Conservation (phyloP, 345 rosid species). For the Hirschfeldia incana region DNA sequence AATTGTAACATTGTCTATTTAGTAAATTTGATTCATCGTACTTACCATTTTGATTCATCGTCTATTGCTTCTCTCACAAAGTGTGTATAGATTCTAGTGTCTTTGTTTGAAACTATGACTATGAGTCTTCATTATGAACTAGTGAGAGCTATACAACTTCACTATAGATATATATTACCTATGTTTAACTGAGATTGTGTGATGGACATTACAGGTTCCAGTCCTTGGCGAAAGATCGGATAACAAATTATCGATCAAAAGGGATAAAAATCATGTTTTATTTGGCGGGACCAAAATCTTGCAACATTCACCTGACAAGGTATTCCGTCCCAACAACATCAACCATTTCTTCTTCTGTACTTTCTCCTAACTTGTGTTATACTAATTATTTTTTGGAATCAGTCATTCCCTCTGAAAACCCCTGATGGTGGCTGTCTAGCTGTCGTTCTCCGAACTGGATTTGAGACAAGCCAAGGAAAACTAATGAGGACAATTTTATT, state of each 20-base stretch:
- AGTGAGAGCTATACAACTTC: background rate
- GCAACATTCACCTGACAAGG: slow-evolving; percentile 98
- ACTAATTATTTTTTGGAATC: slow-evolving; percentile 39
- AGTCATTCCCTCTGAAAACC: slow-evolving; percentile 78
- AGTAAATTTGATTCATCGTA: background rate
- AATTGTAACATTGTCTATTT: slow-evolving; percentile 1
- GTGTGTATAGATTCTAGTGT: background rate
- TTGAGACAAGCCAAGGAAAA: slow-evolving; percentile 99
- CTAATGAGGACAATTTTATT: slow-evolving; percentile 97
- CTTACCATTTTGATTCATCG: slow-evolving; percentile 3
- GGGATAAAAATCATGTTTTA: slow-evolving; percentile 85
- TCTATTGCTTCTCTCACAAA: slow-evolving; percentile 7
- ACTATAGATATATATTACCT: background rate
- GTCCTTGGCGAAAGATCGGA: slow-evolving; percentile 58
- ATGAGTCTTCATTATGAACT: background rate
- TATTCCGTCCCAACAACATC: slow-evolving; percentile 30
- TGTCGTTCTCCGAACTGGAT: slow-evolving; percentile 97
- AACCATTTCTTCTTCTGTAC: slow-evolving; percentile 1
- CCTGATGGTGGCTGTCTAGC: slow-evolving; percentile 98
- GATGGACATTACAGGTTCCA: slow-evolving; percentile 60
- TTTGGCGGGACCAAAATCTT: slow-evolving; percentile 98
- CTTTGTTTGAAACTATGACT: background rate
- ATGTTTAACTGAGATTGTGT: slow-evolving; percentile 16
- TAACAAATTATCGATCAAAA: slow-evolving; percentile 69
- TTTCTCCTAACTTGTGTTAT: slow-evolving; percentile 7